phyloP scores from a whole-genome alignment of 768 basidiomycete genomes.

The Polyporus arcularius region DNA sequence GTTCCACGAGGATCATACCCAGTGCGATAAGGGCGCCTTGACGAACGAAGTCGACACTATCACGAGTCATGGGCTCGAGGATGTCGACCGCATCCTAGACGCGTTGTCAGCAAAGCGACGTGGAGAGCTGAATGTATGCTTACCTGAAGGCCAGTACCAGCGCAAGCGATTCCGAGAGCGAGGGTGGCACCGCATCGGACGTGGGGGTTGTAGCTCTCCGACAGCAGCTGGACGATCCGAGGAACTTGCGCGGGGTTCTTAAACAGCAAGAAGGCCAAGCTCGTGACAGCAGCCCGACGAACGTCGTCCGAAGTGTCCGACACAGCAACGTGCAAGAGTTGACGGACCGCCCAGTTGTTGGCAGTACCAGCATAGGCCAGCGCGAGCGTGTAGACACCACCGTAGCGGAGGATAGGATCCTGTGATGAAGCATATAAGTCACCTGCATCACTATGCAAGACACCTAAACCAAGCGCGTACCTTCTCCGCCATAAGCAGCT shows the following conservation, averaged over 20 bases:
- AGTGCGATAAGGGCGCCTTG: conserved; percentile 96
- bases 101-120: background rate
- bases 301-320: conserved; percentile 99
- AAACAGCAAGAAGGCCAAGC: conserved; percentile 94
- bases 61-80: conserved; percentile 97
- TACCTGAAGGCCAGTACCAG: conserved; percentile 93
- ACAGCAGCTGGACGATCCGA: conserved; percentile 92
- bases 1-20: conserved; percentile 96
- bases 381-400: conserved; percentile 95
- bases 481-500: conserved; percentile 80
- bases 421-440: conserved; percentile 15
- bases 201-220: conserved; percentile 98
- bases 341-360: conserved; percentile 90
- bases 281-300: conserved; percentile 92
- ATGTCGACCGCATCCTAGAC: conserved; percentile 91
- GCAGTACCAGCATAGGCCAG: conserved; percentile 96
- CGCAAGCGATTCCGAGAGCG: conserved; percentile 95
- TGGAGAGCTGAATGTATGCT: conserved; percentile 17
- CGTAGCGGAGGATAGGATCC: conserved; percentile 97
- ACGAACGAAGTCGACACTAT: conserved; percentile 96
- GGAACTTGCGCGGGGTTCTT: conserved; percentile 97
- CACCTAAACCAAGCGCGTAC: conserved; percentile 40
- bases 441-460: background rate
- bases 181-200: conserved; percentile 96
- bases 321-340: conserved; percentile 92